Percentiles rank a stretch among this genome's conserved stretches.
Evolutionary conservation across 2,329 filamentous ascomycete species (phyloP).

Genomic region (Samsoniella hepiali): DNA sequence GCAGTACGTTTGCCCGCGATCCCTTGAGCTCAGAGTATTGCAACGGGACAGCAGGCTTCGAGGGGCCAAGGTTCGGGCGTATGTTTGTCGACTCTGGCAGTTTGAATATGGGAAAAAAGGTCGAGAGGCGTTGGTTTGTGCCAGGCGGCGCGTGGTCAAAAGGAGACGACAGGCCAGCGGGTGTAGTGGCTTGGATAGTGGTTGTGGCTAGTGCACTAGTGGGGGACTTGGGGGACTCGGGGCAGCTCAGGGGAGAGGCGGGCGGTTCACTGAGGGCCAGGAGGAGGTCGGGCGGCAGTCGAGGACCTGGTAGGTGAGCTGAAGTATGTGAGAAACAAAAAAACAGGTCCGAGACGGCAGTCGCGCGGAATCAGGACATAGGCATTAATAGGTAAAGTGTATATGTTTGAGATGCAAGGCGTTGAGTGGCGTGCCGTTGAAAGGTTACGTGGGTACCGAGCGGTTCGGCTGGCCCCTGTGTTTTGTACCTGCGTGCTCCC

Average conservation of each 20-base stretch:
- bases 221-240: neutral
- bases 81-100: conserved; percentile 7
- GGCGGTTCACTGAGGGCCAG: neutral
- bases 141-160: conserved; percentile 13
- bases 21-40: neutral
- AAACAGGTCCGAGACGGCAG: neutral
- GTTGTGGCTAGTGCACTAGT: conserved; percentile 14
- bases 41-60: conserved; percentile 1
- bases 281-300: neutral
- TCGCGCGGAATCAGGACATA: neutral
- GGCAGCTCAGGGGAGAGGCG: neutral
- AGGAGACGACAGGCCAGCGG: conserved; percentile 12
- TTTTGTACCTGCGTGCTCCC: conserved; percentile 4
- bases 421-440: conserved; percentile 4
- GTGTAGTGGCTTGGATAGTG: neutral
- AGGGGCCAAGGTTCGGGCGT: neutral
- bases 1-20: neutral
- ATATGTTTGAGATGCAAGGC: conserved; percentile 12
- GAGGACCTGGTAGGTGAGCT: neutral
- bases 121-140: conserved; percentile 3
- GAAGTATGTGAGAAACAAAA: neutral
- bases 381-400: conserved; percentile 1
- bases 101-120: conserved; percentile 5
- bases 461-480: conserved; percentile 8
- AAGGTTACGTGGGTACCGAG: neutral